Percentiles rank a stretch among this genome's conserved stretches.
Evolutionary conservation across 2,329 filamentous ascomycete species (phyloP).

Genomic region (Hirsutella thompsonii): DNA sequence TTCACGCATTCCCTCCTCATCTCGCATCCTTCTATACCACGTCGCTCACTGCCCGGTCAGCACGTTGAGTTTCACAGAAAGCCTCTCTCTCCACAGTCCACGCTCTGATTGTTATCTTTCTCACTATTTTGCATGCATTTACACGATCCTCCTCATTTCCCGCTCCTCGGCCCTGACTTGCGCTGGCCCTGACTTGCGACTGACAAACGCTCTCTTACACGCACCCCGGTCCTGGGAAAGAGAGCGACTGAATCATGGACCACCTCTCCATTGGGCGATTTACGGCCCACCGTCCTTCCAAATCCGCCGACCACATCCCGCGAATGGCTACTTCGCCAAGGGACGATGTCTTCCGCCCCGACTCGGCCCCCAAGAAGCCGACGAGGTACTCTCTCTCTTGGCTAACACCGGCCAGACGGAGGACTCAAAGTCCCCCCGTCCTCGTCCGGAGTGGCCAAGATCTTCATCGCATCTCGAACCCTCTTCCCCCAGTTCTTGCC

Average conservation of each 20-base stretch:
- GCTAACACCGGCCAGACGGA: constrained; percentile 1
- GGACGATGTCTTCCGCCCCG: background rate
- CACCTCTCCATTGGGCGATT: background rate
- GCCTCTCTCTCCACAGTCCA: too few relatives aligned
- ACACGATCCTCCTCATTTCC: too few relatives aligned
- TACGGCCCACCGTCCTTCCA: constrained; percentile 1
- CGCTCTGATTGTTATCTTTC: too few relatives aligned
- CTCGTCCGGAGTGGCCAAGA: constrained; percentile 24
- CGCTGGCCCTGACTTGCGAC: too few relatives aligned
- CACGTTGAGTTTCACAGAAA: too few relatives aligned
- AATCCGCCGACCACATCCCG: background rate
- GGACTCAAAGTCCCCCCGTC: background rate
- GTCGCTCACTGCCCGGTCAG: too few relatives aligned
- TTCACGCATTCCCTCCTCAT: too few relatives aligned
- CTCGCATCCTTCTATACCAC: too few relatives aligned
- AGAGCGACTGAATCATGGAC: background rate
- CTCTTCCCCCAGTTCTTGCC: constrained; percentile 24
- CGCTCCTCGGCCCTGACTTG: too few relatives aligned
- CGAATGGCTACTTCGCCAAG: background rate
- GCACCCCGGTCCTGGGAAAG: background rate
- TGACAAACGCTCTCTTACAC: background rate
- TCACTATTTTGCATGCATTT: too few relatives aligned
- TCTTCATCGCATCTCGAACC: constrained; percentile 23
- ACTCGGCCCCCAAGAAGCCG: background rate
- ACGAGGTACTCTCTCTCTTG: background rate